phyloP scores from a whole-genome alignment of 2,329 filamentous ascomycete genomes.

The Colletotrichum shisoi region DNA sequence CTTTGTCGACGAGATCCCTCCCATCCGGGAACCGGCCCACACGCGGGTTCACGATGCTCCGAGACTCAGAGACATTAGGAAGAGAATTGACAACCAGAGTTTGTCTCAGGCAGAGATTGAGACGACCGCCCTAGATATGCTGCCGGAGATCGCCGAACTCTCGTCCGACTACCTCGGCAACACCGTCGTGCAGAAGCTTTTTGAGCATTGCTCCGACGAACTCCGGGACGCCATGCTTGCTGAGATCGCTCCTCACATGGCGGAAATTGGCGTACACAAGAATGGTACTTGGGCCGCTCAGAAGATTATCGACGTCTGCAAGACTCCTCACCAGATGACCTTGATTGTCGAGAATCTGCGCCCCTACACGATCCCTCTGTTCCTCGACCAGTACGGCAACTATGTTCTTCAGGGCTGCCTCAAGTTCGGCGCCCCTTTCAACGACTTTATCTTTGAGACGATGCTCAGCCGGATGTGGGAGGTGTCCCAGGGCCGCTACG shows the following conservation, averaged over 20 bases:
- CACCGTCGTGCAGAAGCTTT: slow-evolving; percentile 98
- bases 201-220: slow-evolving; percentile 91
- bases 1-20: slow-evolving; percentile 85
- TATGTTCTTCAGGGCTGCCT: slow-evolving; percentile 97
- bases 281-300: slow-evolving; percentile 99
- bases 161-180: slow-evolving; percentile 97
- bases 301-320: slow-evolving; percentile 97
- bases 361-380: slow-evolving; percentile 87
- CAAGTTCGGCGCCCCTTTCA: slow-evolving; percentile 86
- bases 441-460: slow-evolving; percentile 96
- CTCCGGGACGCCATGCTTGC: slow-evolving; percentile 90
- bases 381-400: slow-evolving; percentile 98
- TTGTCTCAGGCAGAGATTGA: slow-evolving; percentile 89
- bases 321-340: slow-evolving; percentile 81
- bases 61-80: slow-evolving; percentile 92
- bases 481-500: slow-evolving; percentile 89
- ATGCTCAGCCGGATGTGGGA: slow-evolving; percentile 97
- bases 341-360: slow-evolving; percentile 85
- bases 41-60: slow-evolving; percentile 91
- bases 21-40: slow-evolving; percentile 86
- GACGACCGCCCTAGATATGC: slow-evolving; percentile 89
- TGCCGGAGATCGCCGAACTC: slow-evolving; percentile 94
- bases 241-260: slow-evolving; percentile 88
- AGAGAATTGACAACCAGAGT: slow-evolving; percentile 95
- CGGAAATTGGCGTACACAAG: slow-evolving; percentile 98